phyloP scores from a whole-genome alignment of 768 basidiomycete genomes.

The Boletus huronensis region DNA sequence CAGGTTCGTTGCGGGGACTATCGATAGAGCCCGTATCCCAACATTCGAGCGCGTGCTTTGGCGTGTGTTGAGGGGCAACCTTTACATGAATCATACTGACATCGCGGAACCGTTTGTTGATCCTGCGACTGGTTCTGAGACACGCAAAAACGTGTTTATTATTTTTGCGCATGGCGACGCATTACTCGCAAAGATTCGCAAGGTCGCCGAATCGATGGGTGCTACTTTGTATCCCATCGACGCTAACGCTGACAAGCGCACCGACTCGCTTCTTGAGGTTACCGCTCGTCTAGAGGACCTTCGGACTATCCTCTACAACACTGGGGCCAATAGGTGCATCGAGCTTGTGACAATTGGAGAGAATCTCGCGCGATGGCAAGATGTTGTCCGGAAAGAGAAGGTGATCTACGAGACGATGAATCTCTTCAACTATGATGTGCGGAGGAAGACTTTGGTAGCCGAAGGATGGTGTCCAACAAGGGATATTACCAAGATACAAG shows the following conservation, averaged over 20 bases:
- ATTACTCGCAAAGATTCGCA: slow-evolving; percentile 93
- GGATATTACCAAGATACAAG: slow-evolving; percentile 83
- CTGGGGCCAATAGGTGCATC: slow-evolving; percentile 72
- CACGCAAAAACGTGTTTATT: slow-evolving; percentile 98
- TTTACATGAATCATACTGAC: slow-evolving; percentile 99
- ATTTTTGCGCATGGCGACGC: slow-evolving; percentile 97
- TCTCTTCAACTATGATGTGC: slow-evolving; percentile 89
- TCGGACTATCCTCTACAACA: slow-evolving; percentile 85
- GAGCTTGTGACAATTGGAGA: slow-evolving; percentile 87
- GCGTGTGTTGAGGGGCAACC: slow-evolving; percentile 95
- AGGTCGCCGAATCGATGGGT: slow-evolving; percentile 98
- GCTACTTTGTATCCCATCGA: slow-evolving; percentile 97
- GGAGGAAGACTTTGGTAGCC: slow-evolving; percentile 91
- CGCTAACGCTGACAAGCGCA: slow-evolving; percentile 87
- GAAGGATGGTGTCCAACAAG: slow-evolving; percentile 97
- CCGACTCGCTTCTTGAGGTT: slow-evolving; percentile 87
- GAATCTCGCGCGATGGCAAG: slow-evolving; percentile 83
- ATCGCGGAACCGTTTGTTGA: slow-evolving; percentile 92
- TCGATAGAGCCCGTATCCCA: slow-evolving; percentile 85
- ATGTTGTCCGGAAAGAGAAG: slow-evolving; percentile 94
- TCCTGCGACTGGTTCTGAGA: slow-evolving; percentile 75
- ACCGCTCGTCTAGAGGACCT: slow-evolving; percentile 87
- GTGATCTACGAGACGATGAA: slow-evolving; percentile 94
- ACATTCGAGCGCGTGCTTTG: slow-evolving; percentile 97
- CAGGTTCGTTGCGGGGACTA: slow-evolving; percentile 94